Evolutionary conservation across 768 basidiomycete species (phyloP), one percentile per base, ranked within the genome.

Genomic region (Tylopilus intermedius): DNA sequence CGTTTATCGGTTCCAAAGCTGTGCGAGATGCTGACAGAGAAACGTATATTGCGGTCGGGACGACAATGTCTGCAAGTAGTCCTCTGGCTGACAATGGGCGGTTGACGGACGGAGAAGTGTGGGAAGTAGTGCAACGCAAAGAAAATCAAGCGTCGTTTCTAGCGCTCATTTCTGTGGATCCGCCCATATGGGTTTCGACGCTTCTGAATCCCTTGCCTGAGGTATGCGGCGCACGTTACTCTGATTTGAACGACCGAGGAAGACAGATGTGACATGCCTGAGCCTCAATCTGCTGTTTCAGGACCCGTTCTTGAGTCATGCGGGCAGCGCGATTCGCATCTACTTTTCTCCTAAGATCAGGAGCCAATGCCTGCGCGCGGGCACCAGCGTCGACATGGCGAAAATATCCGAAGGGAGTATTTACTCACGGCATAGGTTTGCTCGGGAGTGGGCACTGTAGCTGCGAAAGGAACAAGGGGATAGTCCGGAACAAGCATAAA

Each of bases 281-380:
- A 5, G 74, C 76, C 51, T 76, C 72, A 6, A 75, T 71, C 60
- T 79, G 78, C 59, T 74, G 76, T 63, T 75, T 76, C 63, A 76
- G 73, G 52, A 76, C 78, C 45, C 72, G 72, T 70, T 85, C 85
- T 63, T 76, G 72, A 4, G 77, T 75, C 10, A 76, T 58, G 29
- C 85, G 76, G 8, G 76, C 69, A 14, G 76, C 76, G 33, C 81
- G 77, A 51, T 76, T 73, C 3, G 78, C 78, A 58, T 87, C 85
- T 15, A 86, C 84, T 59, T 79, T 80, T 44, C 79, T 76, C 58
- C 75, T 77, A 55, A 86, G 66, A 70, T 83, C 82, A 56, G 85
- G 84, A 21, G 84, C 76, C 75, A 87, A 74, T 64, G 75, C 71
- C 84, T 86, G 56, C 24, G 51, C 37, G 49, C 38, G 10, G 22